phyloP scores from a whole-genome alignment of 164 flowering plant genomes.

The Annona squamosa region DNA sequence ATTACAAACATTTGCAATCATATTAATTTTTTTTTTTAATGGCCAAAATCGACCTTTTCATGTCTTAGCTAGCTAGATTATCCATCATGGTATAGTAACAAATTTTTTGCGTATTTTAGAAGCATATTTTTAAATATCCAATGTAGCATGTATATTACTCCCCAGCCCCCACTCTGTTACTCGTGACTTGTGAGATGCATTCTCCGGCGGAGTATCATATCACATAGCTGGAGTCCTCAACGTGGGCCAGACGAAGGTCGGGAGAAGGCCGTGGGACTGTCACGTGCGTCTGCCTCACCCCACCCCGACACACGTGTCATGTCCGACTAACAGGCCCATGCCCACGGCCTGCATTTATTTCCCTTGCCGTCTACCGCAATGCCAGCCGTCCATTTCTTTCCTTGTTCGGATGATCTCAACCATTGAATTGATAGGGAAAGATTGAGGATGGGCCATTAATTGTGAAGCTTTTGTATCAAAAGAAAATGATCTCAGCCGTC shows the following conservation, averaged over 20 bases:
- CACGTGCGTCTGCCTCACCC: constrained; percentile 1
- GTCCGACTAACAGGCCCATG: neutral
- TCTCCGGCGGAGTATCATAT: neutral
- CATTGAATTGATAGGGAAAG: neutral
- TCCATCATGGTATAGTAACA: no score
- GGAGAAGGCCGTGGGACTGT: neutral
- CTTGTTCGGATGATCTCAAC: neutral
- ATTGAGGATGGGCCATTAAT: neutral
- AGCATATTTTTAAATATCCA: no score
- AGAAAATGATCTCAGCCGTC: neutral
- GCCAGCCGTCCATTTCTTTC: neutral
- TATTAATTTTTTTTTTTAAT: no score
- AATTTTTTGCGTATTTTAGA: no score
- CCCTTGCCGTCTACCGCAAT: neutral
- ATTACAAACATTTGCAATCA: no score
- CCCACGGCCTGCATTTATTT: neutral
- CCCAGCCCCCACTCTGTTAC: no score
- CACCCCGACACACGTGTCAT: constrained; percentile 1
- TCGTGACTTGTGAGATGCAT: no score
- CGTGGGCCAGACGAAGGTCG: neutral
- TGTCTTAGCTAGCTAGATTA: no score
- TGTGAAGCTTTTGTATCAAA: neutral
- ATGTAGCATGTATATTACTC: no score
- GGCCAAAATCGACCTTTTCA: no score
- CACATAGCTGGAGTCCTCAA: neutral